A percentile compares a stretch with the other conserved stretches of the same genome.
phyloP scores from a whole-genome alignment of 768 basidiomycete species.

The Boletellus sp. region DNA sequence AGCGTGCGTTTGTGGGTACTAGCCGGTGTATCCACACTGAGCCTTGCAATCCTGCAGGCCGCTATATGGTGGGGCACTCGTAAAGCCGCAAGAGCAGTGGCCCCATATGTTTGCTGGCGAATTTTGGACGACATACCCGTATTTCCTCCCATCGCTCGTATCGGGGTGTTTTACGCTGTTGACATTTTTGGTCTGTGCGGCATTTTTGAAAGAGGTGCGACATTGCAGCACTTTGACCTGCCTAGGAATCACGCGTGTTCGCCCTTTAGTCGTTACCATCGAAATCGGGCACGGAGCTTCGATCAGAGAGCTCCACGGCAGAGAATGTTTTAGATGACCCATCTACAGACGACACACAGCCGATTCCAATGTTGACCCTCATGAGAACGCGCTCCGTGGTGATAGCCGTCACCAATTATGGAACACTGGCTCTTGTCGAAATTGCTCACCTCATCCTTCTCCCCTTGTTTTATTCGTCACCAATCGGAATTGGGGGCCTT shows the following conservation, averaged over 20 bases:
- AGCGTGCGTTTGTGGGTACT: not conserved
- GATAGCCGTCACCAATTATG: conserved; percentile 42
- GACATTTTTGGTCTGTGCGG: conserved; percentile 15
- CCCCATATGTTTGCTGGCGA: conserved; percentile 42
- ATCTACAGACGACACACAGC: not conserved
- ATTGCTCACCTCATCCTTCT: conserved; percentile 36
- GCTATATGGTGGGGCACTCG: conserved; percentile 54
- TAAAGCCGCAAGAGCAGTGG: conserved; percentile 53
- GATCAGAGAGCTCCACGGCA: not conserved
- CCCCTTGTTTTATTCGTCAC: conserved; percentile 45
- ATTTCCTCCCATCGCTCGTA: conserved; percentile 35
- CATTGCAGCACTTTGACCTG: not conserved
- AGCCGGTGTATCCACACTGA: not conserved
- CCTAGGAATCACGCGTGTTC: not conserved
- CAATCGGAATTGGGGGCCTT: conserved; percentile 41
- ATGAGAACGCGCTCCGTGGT: conserved; percentile 30
- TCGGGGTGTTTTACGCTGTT: conserved; percentile 16
- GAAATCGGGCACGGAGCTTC: not conserved
- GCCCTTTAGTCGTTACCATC: conserved; percentile 22
- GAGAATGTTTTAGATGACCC: not conserved
- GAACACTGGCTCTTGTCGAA: conserved; percentile 39
- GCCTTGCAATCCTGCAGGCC: conserved; percentile 37
- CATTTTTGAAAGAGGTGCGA: conserved; percentile 32
- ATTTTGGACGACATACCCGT: conserved; percentile 36
- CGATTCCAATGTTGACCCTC: conserved; percentile 33